A percentile compares a stretch with the other conserved stretches of the same genome.
Conservation (phyloP, 129 eudicot species). For the Arctium minus region DNA sequence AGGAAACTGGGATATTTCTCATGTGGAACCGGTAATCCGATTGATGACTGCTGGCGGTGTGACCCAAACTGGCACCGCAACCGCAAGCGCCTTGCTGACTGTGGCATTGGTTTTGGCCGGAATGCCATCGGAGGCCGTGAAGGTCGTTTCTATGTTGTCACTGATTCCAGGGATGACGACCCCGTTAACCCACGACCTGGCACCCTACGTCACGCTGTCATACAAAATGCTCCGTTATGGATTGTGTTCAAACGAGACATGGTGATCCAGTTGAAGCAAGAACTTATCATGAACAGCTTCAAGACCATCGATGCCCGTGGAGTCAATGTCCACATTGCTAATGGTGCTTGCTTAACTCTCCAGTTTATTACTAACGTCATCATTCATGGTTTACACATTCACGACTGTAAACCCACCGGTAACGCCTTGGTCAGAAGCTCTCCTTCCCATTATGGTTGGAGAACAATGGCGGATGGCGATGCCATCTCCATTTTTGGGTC, state of each 20-base stretch:
- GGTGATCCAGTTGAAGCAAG: conserved; percentile 79
- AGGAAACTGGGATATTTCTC: conserved; percentile 80
- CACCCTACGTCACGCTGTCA: conserved; percentile 84
- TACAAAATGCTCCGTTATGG: conserved; percentile 84
- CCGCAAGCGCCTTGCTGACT: conserved; percentile 89
- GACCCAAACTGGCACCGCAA: conserved; percentile 82
- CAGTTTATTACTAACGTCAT: conserved; percentile 83
- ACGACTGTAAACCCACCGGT: conserved; percentile 89
- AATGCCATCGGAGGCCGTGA: conserved; percentile 92
- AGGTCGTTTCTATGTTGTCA: conserved; percentile 85
- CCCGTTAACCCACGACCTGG: conserved; percentile 91
- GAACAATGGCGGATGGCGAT: conserved; percentile 97
- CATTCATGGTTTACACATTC: conserved; percentile 89
- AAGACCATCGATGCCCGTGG: conserved; percentile 96
- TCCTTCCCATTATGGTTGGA: conserved; percentile 81
- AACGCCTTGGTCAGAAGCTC: conserved; percentile 97
- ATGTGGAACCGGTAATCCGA: conserved; percentile 89
- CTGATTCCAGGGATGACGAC: conserved; percentile 70
- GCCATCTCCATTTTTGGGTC: conserved; percentile 81
- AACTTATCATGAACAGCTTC: conserved; percentile 89
- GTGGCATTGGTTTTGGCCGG: conserved; percentile 89
- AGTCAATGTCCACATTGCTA: conserved; percentile 78
- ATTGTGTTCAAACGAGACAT: conserved; percentile 86
- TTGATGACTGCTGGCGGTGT: conserved; percentile 96
- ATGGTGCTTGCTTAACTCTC: conserved; percentile 78